Evolutionary conservation across 345 rosid species (phyloP).

Genomic region (Orychophragmus violaceus): DNA sequence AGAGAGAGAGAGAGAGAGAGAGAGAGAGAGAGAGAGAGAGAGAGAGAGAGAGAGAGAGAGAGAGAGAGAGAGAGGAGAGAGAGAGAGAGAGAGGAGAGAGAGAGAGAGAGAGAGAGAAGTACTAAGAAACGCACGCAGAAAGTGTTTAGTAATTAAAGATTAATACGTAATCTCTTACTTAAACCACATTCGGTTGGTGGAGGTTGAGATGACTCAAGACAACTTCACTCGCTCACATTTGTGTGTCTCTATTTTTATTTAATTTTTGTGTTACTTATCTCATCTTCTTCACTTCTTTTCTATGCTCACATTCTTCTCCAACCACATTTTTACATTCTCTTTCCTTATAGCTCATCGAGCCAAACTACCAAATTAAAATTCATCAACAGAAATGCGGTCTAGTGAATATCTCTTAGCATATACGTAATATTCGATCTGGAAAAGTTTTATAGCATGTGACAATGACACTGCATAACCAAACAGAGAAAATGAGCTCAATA

Average conservation of each 20-base stretch:
- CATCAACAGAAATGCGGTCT: background rate
- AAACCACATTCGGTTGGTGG: slow-evolving; percentile 20
- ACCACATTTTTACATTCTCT: slow-evolving; percentile 9
- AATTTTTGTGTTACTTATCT: background rate
- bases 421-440: background rate
- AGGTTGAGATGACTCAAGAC: slow-evolving; percentile 20
- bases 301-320: background rate
- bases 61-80: no score
- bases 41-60: no score
- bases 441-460: background rate
- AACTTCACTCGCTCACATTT: slow-evolving; percentile 13
- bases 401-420: background rate
- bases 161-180: slow-evolving; percentile 23
- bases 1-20: no score
- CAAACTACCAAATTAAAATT: background rate
- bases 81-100: no score
- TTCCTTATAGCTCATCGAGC: background rate
- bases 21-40: no score
- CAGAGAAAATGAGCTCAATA: background rate
- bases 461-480: background rate
- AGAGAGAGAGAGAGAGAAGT: no score
- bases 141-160: background rate
- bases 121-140: slow-evolving; percentile 20
- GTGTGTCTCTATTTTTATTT: background rate
- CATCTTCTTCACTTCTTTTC: background rate